These are phyloP conservation scores for Dictyostelium purpureum DNA, from an alignment of 78 protist species.

Conservation along the genomic window DNA sequence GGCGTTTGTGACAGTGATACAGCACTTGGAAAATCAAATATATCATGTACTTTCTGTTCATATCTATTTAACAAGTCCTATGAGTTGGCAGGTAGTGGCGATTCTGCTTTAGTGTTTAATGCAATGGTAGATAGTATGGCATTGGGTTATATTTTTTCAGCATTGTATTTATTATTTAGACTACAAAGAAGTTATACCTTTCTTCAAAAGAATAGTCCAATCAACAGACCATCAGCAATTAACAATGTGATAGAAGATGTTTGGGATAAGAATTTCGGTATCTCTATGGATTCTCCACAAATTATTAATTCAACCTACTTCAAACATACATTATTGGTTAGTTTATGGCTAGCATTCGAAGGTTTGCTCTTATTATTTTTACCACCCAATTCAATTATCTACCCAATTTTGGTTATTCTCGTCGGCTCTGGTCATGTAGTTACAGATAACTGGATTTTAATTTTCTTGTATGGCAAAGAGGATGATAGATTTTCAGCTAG, in stretches of 20 bases:
- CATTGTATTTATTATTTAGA: conserved; percentile 58
- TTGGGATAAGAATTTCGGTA: conserved; percentile 52
- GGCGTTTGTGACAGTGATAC: too few relatives aligned
- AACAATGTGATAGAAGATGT: background rate
- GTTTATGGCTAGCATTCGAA: conserved; percentile 57
- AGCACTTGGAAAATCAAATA: too few relatives aligned
- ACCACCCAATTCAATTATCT: conserved; percentile 49
- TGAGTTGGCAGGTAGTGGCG: conserved; percentile 14
- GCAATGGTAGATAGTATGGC: conserved; percentile 45
- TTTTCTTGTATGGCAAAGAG: conserved; percentile 50
- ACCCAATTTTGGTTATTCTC: conserved; percentile 30
- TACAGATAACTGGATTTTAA: conserved; percentile 62
- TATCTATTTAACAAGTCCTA: conserved; percentile 7
- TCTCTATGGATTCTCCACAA: conserved; percentile 51
- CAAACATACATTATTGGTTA: conserved; percentile 46
- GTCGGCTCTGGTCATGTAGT: conserved; percentile 26
- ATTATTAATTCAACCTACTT: conserved; percentile 55
- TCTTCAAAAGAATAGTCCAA: conserved; percentile 23
- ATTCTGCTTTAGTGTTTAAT: conserved; percentile 18
- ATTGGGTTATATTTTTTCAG: conserved; percentile 57
- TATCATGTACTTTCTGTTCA: conserved; percentile 37
- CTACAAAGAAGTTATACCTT: conserved; percentile 52
- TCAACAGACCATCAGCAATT: background rate
- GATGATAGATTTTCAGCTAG: conserved; percentile 73
- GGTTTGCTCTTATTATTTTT: conserved; percentile 33